Conservation (phyloP, 2,329 filamentous ascomycete genomes). For the Beauveria australis region DNA sequence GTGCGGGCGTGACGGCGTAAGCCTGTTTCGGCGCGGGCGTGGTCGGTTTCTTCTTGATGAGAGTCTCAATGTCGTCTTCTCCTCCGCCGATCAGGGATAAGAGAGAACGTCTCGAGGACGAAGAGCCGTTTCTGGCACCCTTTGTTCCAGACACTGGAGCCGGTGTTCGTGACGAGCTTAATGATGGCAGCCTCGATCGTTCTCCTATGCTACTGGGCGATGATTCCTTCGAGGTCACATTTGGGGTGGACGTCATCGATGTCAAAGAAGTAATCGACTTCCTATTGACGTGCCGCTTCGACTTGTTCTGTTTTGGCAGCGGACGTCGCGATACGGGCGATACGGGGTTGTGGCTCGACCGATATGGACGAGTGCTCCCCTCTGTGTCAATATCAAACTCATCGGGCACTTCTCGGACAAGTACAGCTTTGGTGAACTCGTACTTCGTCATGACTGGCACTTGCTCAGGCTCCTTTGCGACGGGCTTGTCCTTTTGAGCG, state of each 20-base stretch:
- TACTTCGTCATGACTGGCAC: neutral
- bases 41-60: neutral
- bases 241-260: neutral
- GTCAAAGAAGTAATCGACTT: neutral
- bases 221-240: neutral
- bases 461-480: neutral
- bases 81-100: constrained; percentile 6
- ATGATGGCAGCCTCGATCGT: neutral
- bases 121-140: neutral
- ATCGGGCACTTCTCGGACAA: neutral
- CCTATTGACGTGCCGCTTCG: neutral
- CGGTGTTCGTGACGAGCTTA: neutral
- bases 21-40: neutral
- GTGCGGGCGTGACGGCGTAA: neutral
- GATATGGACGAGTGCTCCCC: neutral
- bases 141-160: neutral
- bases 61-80: constrained; percentile 5
- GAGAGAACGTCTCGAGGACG: constrained; percentile 7
- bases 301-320: neutral
- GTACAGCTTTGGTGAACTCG: neutral
- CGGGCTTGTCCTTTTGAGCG: neutral
- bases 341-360: neutral
- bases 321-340: neutral
- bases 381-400: neutral
- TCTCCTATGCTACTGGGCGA: neutral